phyloP scores from a whole-genome alignment of 2,329 filamentous ascomycete genomes.

The Neopestalotiopsis rosae region DNA sequence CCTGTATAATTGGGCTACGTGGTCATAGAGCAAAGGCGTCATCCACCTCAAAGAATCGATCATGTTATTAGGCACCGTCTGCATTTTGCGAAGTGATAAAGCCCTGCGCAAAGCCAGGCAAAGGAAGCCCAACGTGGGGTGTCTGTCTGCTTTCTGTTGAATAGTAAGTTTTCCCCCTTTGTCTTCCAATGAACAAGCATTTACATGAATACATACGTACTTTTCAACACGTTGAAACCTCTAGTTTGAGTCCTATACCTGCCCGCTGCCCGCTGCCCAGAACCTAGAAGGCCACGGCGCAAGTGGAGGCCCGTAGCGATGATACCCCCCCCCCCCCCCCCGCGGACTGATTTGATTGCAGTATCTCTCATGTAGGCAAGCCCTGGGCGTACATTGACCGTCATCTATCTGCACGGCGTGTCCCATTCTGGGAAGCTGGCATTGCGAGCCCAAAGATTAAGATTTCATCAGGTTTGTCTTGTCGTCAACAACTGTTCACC shows the following conservation, averaged over 20 bases:
- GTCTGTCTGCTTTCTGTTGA: neutral
- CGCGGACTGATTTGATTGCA: neutral
- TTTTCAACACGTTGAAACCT: no score
- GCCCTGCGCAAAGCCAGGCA: neutral
- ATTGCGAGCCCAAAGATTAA: slow-evolving; percentile 9
- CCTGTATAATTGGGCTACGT: neutral
- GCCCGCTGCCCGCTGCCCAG: neutral
- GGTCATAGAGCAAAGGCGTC: neutral
- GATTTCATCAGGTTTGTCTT: slow-evolving; percentile 7
- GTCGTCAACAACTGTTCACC: neutral
- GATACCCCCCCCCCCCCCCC: neutral
- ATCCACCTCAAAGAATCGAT: neutral
- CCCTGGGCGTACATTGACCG: neutral
- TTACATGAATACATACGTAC: no score
- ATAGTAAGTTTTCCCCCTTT: neutral
- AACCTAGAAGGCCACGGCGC: neutral
- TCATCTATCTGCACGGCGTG: slow-evolving; percentile 7
- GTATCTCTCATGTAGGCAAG: neutral
- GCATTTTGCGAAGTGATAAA: neutral
- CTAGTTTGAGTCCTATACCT: neutral
- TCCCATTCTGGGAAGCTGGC: slow-evolving; percentile 15
- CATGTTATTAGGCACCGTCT: neutral
- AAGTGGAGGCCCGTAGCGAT: neutral
- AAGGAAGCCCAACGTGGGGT: slow-evolving; percentile 1
- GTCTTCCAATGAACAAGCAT: neutral